Evolutionary conservation across 805 yeast species (phyloP), one percentile per base, ranked within the genome.

Genomic region (Cyberlindnera veronae): DNA sequence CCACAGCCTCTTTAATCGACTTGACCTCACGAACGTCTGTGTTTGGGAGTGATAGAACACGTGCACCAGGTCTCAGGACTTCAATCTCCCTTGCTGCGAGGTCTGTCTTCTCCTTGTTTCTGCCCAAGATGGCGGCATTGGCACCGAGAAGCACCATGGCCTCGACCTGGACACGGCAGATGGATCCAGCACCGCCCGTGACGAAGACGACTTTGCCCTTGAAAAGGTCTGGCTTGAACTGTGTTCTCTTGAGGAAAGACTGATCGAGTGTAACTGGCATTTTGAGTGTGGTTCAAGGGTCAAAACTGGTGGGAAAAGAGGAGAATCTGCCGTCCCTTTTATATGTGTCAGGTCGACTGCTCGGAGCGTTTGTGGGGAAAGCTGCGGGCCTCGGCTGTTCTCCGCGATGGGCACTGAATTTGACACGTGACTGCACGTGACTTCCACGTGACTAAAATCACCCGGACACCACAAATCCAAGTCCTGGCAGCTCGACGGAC

Each of bases 181-280:
- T 90, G n/a, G 95, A 79, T 11, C 97, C 97, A 2, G 97, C 93
- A 12, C 97, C 97, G 6, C 98, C 98, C 1, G 98, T 91, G 38
- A 88, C 86, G 50, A 90, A 84, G 5, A 79, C 93, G 3, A 87
- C 96, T 60, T 89, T 89, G 12, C 84, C 95, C 42, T 78, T 71
- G 67, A 89, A 89, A 29, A 88, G 53, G 49, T 75, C 84, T 1
- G 81, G 77, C 48, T 81, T 80, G 66, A 69, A 67, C 0, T 62
- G 51, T 3, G 64, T 46, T 21, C 57, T 53, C 3, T 41, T 24
- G 6, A 65, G 51, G 45, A 57, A 67, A 4, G 54, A 40, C 26
- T 39, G 13, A 39, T 55, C 58, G 32, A 67, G 46, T n/a, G 46
- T 42, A 15, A 17, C 19, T 19, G 46, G 42, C 46, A 42, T 42